These are phyloP conservation scores for Myotisia sp. DNA, from an alignment of 2,329 filamentous ascomycete species.

Conservation along the genomic window DNA sequence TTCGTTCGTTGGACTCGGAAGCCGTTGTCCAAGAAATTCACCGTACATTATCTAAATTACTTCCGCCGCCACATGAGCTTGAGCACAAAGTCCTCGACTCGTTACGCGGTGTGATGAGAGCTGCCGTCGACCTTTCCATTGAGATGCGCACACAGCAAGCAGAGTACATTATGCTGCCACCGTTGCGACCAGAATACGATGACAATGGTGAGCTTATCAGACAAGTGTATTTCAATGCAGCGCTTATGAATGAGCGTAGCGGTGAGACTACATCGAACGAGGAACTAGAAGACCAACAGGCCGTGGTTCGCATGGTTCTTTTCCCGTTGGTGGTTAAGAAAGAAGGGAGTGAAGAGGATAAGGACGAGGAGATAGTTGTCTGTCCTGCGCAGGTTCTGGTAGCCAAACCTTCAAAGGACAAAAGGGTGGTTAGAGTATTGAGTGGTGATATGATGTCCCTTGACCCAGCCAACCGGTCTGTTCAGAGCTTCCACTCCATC, in stretches of 20 bases:
- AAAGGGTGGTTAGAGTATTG: slow-evolving; percentile 24
- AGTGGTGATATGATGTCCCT: slow-evolving; percentile 32
- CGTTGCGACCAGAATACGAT: slow-evolving; percentile 87
- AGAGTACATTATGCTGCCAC: slow-evolving; percentile 97
- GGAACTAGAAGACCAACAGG: slow-evolving; percentile 59
- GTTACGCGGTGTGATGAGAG: slow-evolving; percentile 70
- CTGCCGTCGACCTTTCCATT: slow-evolving; percentile 79
- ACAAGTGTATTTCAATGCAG: slow-evolving; percentile 81
- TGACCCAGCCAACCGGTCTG: slow-evolving; percentile 23
- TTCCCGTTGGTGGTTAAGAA: slow-evolving; percentile 96
- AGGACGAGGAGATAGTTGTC: slow-evolving; percentile 79
- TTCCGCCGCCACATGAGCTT: slow-evolving; percentile 71
- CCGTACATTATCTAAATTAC: slow-evolving; percentile 64
- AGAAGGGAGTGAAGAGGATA: slow-evolving; percentile 76
- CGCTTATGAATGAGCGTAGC: slow-evolving; percentile 86
- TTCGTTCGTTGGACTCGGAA: slow-evolving; percentile 81
- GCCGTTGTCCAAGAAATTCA: slow-evolving; percentile 89
- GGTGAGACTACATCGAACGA: slow-evolving; percentile 58
- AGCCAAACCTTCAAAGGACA: slow-evolving; percentile 38
- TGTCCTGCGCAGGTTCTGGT: slow-evolving; percentile 89
- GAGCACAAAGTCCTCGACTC: slow-evolving; percentile 70
- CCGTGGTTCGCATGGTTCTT: slow-evolving; percentile 77
- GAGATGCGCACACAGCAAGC: slow-evolving; percentile 96
- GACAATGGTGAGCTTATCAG: slow-evolving; percentile 76
- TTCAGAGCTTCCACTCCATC: slow-evolving; percentile 31